These are phyloP conservation scores for Scedosporium aurantiacum DNA, from an alignment of 2,329 filamentous ascomycete genomes.

Conservation along the genomic window DNA sequence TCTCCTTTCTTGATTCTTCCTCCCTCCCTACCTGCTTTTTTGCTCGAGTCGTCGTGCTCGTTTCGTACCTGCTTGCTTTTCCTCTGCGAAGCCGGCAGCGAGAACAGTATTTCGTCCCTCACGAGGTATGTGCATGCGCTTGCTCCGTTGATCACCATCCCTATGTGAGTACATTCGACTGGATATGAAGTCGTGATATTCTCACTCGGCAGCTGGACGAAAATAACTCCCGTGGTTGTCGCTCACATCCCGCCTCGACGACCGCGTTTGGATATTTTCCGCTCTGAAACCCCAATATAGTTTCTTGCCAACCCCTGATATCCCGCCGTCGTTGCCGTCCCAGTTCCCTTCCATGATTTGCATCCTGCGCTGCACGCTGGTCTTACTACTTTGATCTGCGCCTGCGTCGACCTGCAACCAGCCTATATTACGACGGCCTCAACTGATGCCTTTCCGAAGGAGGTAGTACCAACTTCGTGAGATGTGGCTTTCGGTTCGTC, in stretches of 20 bases:
- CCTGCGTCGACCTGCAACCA: neutral
- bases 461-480: constrained; percentile 3
- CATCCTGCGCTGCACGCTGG: neutral
- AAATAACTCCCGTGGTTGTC: neutral
- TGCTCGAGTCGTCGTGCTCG: neutral
- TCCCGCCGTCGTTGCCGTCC: neutral
- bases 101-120: neutral
- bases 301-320: neutral
- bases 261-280: neutral
- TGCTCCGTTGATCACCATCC: neutral
- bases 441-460: neutral
- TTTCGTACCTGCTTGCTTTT: neutral
- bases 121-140: neutral
- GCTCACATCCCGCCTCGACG: neutral
- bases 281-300: neutral
- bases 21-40: neutral
- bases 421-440: neutral
- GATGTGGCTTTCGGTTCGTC: constrained; percentile 1
- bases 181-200: neutral
- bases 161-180: neutral
- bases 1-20: neutral
- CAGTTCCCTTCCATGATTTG: neutral
- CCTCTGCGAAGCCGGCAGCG: neutral
- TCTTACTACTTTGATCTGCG: neutral
- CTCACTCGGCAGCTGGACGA: neutral